phyloP scores from a whole-genome alignment of 345 rosid genomes.

The Lepidium sativum region DNA sequence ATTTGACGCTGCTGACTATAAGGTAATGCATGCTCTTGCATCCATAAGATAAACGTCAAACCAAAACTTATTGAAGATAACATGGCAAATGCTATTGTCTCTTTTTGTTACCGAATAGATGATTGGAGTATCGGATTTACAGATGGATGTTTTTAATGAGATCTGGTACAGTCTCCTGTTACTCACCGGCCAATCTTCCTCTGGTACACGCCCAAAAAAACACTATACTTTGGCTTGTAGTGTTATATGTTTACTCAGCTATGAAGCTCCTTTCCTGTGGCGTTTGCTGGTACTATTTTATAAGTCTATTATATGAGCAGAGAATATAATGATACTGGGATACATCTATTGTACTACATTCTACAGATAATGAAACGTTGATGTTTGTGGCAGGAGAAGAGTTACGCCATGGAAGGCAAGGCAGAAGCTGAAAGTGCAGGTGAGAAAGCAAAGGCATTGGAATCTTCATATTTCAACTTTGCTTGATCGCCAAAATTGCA shows the following conservation, averaged over 20 bases:
- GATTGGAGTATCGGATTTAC: conserved; percentile 79
- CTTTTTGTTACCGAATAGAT: conserved; percentile 26
- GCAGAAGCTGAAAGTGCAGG: conserved; percentile 31
- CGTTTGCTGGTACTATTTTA: conserved; percentile 46
- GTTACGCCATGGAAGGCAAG: conserved; percentile 38
- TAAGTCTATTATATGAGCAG: not conserved
- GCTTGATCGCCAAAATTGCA: not conserved
- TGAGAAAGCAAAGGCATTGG: conserved; percentile 44
- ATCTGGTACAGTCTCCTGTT: conserved; percentile 56
- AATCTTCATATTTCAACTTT: conserved; percentile 41
- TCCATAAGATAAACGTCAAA: not conserved
- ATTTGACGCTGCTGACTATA: conserved; percentile 55
- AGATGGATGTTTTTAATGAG: conserved; percentile 71
- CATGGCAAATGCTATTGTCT: not conserved
- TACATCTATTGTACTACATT: not conserved
- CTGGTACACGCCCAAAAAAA: conserved; percentile 32
- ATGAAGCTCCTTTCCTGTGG: conserved; percentile 52
- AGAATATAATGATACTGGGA: not conserved
- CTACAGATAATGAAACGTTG: not conserved
- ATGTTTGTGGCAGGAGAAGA: conserved; percentile 43
- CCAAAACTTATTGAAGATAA: not conserved
- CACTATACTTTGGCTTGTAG: not conserved
- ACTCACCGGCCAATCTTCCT: conserved; percentile 43
- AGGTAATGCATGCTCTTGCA: conserved; percentile 35
- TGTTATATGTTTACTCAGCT: not conserved